These are phyloP conservation scores for Candida sojae DNA, from an alignment of 1,139 yeast species.

Conservation along the genomic window DNA sequence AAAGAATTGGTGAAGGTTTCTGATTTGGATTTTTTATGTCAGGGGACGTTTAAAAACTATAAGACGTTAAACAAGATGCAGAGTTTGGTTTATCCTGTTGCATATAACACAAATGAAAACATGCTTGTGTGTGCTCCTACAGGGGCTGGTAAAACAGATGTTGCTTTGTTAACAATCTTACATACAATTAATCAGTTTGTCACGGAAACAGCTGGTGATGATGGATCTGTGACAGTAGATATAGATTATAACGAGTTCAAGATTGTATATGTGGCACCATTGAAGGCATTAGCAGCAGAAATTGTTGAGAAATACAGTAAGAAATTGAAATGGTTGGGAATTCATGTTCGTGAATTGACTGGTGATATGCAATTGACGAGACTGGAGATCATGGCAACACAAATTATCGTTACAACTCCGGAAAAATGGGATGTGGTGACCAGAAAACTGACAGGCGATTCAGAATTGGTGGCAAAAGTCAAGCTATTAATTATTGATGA, in stretches of 20 bases:
- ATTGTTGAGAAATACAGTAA: constrained; percentile 86
- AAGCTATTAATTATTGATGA: constrained; percentile 89
- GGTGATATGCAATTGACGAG: constrained; percentile 96
- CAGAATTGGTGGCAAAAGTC: constrained; percentile 82
- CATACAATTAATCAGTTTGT: constrained; percentile 75
- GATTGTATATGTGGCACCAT: constrained; percentile 92
- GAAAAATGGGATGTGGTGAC: constrained; percentile 99
- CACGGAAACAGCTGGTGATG: constrained; percentile 47
- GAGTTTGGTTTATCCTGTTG: constrained; percentile 87
- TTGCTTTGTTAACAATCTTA: constrained; percentile 82
- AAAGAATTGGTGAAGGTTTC: constrained; percentile 56
- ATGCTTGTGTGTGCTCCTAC: constrained; percentile 99
- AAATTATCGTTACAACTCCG: constrained; percentile 93
- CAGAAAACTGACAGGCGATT: constrained; percentile 82
- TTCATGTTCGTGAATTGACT: constrained; percentile 84
- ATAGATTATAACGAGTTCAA: constrained; percentile 83
- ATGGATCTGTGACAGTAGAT: constrained; percentile 54
- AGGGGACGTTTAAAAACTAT: constrained; percentile 82
- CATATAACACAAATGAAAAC: constrained; percentile 90
- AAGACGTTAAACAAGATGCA: constrained; percentile 83
- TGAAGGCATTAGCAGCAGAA: constrained; percentile 96
- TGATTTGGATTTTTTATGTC: constrained; percentile 76
- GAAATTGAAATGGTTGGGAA: constrained; percentile 81
- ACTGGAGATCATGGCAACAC: constrained; percentile 81
- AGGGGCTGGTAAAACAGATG: constrained; percentile 99